Base-by-base conservation (phyloP, 345 rosid genomes). In the Salix exigua region DNA sequence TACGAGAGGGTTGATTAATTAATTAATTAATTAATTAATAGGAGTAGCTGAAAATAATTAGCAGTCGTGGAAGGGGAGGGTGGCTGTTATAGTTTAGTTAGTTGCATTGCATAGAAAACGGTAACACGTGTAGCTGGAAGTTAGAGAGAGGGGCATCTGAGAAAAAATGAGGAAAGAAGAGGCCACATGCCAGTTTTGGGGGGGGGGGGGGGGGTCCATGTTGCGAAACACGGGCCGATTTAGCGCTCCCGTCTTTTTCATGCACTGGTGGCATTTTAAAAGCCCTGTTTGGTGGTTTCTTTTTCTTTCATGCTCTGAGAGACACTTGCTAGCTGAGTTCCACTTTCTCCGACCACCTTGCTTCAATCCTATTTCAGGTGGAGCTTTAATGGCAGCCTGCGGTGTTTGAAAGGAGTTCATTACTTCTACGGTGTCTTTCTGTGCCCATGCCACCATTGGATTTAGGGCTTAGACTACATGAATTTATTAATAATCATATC, bases 131-230 rank as follows among this genome's bases (percentile, higher is more conserved):
- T 38, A 71, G 0, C 14, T 0, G 69, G 63, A 42, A 1, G 8
- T 30, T 9, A 9, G 62, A 8, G 62, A n/a, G 13, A 58, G 62
- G 26, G 77, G 48, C 81, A 78, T 23, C 68, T 68, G 75, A 21
- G 46, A 35, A 26, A 6, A 53, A 8, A 16, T 11, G 1, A 18
- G 10, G 71, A 42, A 51, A 79, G 88, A 81, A 48, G 80, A 79
- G 82, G 76, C 79, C 87, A 85, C 85, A 79, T 86, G 88, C 85
- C 83, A 72, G 55, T 18, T n/a, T 10, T 46, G 83, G 84, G 71
- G n/a, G n/a, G n/a, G n/a, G n/a, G n/a, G n/a, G n/a, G n/a, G n/a
- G 74, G 82, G 76, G 48, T 0, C 28, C 66, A n/a, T 4, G 12
- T 11, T 2, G 9, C 62, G 12, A n/a, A 42, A 40, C 19, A 21